phyloP scores from a whole-genome alignment of 768 basidiomycete genomes.

The Amylocystis lapponica region DNA sequence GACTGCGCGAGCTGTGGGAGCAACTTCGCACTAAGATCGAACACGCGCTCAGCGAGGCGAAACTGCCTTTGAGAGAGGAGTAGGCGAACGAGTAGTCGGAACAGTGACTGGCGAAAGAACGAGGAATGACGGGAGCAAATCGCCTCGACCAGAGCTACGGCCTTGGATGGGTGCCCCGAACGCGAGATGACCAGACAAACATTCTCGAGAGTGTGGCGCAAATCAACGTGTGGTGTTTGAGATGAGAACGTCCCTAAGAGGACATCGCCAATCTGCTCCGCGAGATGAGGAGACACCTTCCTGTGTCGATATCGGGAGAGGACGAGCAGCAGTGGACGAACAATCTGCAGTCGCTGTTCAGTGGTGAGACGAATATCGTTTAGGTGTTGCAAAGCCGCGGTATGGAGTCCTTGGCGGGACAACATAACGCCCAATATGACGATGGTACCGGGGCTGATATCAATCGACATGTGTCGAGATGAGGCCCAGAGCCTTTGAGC shows the following conservation, averaged over 20 bases:
- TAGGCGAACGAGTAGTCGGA: constrained; percentile 28
- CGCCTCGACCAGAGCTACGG: constrained; percentile 35
- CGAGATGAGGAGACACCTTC: background rate
- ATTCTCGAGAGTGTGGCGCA: constrained; percentile 25
- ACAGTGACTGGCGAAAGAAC: constrained; percentile 37
- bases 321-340: constrained; percentile 1
- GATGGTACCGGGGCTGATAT: background rate
- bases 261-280: background rate
- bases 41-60: constrained; percentile 27
- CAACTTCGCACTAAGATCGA: constrained; percentile 18
- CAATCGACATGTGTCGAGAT: background rate
- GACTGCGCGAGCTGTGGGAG: constrained; percentile 16
- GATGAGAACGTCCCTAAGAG: background rate
- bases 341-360: background rate
- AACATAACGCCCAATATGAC: background rate
- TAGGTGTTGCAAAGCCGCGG: background rate
- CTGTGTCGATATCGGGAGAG: constrained; percentile 3
- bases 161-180: constrained; percentile 24
- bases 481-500: constrained; percentile 5
- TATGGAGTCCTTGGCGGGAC: background rate
- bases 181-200: constrained; percentile 20
- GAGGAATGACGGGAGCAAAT: constrained; percentile 28
- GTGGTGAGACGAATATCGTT: background rate
- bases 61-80: constrained; percentile 39
- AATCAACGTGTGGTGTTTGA: background rate